Evolutionary conservation across 2,329 filamentous ascomycete genomes (phyloP), one percentile per base, ranked within the genome.

Genomic region (Paecilomyces sp.): DNA sequence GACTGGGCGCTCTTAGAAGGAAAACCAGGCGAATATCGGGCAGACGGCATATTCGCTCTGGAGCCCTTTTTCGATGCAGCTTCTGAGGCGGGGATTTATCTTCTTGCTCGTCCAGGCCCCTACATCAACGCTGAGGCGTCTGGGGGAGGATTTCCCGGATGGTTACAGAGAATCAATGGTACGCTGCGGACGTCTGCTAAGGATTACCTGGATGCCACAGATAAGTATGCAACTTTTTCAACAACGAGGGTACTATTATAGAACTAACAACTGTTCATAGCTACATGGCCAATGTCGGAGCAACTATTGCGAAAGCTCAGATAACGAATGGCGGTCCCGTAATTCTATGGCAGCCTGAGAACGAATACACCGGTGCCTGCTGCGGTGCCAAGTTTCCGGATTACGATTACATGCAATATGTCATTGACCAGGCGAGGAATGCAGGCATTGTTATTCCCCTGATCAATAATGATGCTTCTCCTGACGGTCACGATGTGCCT

Each of bases 261-360:
- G 15, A 61, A 41, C 62, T 67, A 50, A 69, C 52, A 12, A 30
- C 11, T 1, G 6, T 24, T 30, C 4, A 25, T 58, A 83, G 81
- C 63, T 90, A 91, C 64, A 81, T 85, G 63, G 72, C 79, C 6
- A 79, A 85, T 8, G 81, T 92, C 55, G 83, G 83, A 28, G 79
- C 80, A 12, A 85, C 87, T 8, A 87, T 95, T 64, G 88, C 90
- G 3, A 84, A 86, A 58, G 86, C 84, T 0, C 90, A 94, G 67
- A 92, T 95, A 67, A 93, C 89, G 1, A 90, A 92, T 57, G 90
- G 89, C 0, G 91, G 91, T 0, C 90, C 90, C 0, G 81, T 95
- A 7, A 90, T 95, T 61, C 76, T 93, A 1, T 82, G 89, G 51
- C 91, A 95, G 70, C 87, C 89, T 0, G 91, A 95, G 71, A 95